phyloP scores from a whole-genome alignment of 352 stramenopile species.

The Peronospora tabacina region DNA sequence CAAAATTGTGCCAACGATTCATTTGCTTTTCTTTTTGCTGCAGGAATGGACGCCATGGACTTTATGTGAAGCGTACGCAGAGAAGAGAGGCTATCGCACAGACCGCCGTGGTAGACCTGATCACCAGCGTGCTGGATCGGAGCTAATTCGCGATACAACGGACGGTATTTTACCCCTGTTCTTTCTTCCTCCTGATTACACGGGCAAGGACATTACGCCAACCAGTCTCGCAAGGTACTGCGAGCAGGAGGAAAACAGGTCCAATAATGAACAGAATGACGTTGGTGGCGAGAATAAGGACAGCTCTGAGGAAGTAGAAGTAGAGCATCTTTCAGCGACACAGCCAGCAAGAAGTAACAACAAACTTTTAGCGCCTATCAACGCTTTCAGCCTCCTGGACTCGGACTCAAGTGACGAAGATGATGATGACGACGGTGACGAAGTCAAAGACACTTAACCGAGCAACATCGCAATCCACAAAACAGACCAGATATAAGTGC shows the following conservation, averaged over 20 bases:
- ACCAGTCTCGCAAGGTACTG: constrained; percentile 33
- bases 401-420: constrained; percentile 82
- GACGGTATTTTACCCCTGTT: constrained; percentile 77
- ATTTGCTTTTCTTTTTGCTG: not conserved
- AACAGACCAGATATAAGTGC: constrained; percentile 16
- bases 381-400: constrained; percentile 79
- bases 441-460: constrained; percentile 13
- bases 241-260: constrained; percentile 17
- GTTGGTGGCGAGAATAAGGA: constrained; percentile 18
- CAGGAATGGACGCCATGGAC: constrained; percentile 82
- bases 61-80: constrained; percentile 75
- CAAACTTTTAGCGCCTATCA: constrained; percentile 40
- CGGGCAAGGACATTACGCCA: constrained; percentile 38
- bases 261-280: constrained; percentile 9
- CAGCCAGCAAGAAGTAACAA: constrained; percentile 7
- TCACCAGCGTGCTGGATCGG: constrained; percentile 69
- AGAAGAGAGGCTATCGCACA: constrained; percentile 76
- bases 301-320: constrained; percentile 18
- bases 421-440: constrained; percentile 13
- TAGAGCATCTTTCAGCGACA: constrained; percentile 10
- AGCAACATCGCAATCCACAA: not conserved
- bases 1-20: not conserved
- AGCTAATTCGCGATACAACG: constrained; percentile 75
- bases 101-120: constrained; percentile 70
- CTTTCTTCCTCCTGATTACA: constrained; percentile 74